Evolutionary conservation across 129 eudicot species (phyloP).

Genomic region (Calendula officinalis): DNA sequence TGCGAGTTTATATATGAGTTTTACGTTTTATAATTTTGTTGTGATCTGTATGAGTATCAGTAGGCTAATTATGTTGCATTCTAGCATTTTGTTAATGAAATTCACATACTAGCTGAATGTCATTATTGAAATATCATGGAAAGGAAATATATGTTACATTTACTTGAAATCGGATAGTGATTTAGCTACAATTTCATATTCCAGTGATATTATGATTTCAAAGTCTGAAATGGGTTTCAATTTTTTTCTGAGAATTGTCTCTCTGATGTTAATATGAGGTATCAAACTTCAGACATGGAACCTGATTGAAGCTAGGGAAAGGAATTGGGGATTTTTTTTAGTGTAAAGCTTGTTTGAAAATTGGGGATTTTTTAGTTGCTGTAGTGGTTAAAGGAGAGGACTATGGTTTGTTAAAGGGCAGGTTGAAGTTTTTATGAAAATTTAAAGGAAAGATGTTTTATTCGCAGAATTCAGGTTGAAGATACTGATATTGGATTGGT

Average conservation of each 20-base stretch:
- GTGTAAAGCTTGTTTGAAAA: slow-evolving; percentile 1
- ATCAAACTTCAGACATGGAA: slow-evolving; percentile 21
- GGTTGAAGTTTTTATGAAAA: slow-evolving; percentile 28
- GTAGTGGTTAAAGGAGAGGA: too few relatives aligned
- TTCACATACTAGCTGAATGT: background rate
- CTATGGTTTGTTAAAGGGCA: slow-evolving; percentile 23
- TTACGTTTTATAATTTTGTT: background rate
- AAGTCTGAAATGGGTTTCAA: background rate
- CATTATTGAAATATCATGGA: background rate
- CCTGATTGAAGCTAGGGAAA: slow-evolving; percentile 40
- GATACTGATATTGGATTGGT: slow-evolving; percentile 96
- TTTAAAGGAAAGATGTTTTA: slow-evolving; percentile 61
- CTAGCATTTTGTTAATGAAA: slow-evolving; percentile 7
- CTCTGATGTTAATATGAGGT: background rate
- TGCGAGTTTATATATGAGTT: too few relatives aligned
- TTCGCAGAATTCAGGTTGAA: slow-evolving; percentile 92
- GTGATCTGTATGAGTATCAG: background rate
- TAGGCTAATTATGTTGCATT: background rate
- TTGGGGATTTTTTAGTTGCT: slow-evolving; percentile 32
- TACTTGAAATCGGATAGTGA: slow-evolving; percentile 1
- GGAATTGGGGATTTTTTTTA: background rate
- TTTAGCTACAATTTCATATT: slow-evolving; percentile 4
- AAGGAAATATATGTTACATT: background rate
- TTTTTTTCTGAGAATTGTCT: background rate
- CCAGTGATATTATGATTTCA: background rate